These are phyloP conservation scores for Aspergillus brasiliensis DNA, from an alignment of 2,329 filamentous ascomycete genomes.

Conservation along the genomic window DNA sequence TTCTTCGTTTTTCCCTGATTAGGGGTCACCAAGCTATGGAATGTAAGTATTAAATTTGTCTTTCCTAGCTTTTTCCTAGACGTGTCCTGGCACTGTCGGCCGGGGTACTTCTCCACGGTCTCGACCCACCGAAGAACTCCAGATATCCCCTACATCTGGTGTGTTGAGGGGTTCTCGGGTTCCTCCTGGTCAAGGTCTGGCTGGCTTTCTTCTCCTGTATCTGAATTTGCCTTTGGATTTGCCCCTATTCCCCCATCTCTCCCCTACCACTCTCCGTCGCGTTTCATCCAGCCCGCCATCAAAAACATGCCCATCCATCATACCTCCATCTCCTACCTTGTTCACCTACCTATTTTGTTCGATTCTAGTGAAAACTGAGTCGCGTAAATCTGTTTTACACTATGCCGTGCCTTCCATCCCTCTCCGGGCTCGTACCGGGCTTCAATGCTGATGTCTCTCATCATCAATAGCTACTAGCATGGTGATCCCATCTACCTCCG, in stretches of 20 bases:
- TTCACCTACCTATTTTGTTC: constrained; percentile 22
- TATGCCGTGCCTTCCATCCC: constrained; percentile 22
- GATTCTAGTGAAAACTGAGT: constrained; percentile 33
- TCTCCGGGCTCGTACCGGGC: constrained; percentile 25
- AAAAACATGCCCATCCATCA: constrained; percentile 41
- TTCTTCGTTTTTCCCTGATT: constrained; percentile 34
- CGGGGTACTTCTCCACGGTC: constrained; percentile 43
- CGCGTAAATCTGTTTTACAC: constrained; percentile 36
- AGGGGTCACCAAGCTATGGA: constrained; percentile 60
- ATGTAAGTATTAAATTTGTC: constrained; percentile 55
- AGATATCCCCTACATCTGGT: constrained; percentile 26
- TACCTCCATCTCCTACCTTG: constrained; percentile 31
- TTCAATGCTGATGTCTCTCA: constrained; percentile 46
- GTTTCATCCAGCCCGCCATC: constrained; percentile 43
- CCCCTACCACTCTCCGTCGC: constrained; percentile 28
- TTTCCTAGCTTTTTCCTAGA: constrained; percentile 27
- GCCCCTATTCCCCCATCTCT: constrained; percentile 21
- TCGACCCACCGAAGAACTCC: constrained; percentile 42
- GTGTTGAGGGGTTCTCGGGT: constrained; percentile 20
- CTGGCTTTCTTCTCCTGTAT: constrained; percentile 21
- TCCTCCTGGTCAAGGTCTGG: constrained; percentile 16
- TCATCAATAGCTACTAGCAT: constrained; percentile 45
- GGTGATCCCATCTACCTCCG: constrained; percentile 48
- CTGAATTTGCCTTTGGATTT: constrained; percentile 26
- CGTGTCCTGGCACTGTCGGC: constrained; percentile 36